Conservation (phyloP, 108 stramenopile species). For the Nitzschia sp. region DNA sequence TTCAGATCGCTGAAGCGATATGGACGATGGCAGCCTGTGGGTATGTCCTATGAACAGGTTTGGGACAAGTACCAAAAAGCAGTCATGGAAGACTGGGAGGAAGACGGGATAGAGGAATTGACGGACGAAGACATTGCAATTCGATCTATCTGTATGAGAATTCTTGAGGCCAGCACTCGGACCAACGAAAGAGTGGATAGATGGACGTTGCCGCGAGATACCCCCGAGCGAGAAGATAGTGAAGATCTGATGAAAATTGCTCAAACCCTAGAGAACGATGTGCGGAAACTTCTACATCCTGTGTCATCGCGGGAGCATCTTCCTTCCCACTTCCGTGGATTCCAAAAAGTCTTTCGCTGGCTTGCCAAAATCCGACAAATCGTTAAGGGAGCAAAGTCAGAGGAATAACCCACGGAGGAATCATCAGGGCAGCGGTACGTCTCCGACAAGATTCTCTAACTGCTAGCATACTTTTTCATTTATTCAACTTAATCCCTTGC, state of each 20-base stretch:
- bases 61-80: conserved; percentile 91
- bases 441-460: no score
- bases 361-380: background rate
- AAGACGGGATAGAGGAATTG: conserved; percentile 34
- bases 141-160: conserved; percentile 78
- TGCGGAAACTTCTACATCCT: conserved; percentile 38
- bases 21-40: conserved; percentile 78
- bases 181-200: conserved; percentile 88
- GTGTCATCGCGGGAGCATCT: background rate
- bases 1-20: conserved; percentile 76
- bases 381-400: no score
- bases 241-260: conserved; percentile 31
- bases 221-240: background rate
- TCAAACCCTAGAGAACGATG: conserved; percentile 46
- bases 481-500: no score
- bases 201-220: conserved; percentile 37
- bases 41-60: conserved; percentile 94
- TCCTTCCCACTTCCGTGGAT: background rate
- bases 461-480: no score
- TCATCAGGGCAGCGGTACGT: no score
- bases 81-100: conserved; percentile 42
- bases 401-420: no score
- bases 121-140: conserved; percentile 78
- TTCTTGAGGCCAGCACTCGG: conserved; percentile 84
- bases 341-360: background rate